Base-by-base conservation (phyloP, 2,329 filamentous ascomycete genomes). In the Penicillium sp. region DNA sequence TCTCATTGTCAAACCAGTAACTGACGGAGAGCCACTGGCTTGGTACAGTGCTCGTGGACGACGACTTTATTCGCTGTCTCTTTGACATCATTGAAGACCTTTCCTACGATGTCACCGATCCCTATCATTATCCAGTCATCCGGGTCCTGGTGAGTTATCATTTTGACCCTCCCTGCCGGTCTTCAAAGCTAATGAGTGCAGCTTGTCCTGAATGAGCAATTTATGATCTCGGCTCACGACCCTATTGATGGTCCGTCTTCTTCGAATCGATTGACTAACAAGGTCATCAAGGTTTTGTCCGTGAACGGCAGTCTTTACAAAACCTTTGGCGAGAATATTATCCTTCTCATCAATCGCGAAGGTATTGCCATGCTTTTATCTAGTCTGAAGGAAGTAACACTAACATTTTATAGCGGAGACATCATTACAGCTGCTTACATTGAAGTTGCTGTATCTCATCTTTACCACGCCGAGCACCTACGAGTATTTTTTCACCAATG, bases 401-500 rank as follows among this genome's bases (percentile, higher is more conserved):
- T 56, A 40, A 55, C 38, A 34, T 12, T 12, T 13, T 32, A 38
- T 41, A 74, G 76, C 84, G 7, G 89, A 96, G 64, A 94, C 92
- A 0, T 90, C 88, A 1, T 76, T 95, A 25, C 93, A 98, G 64
- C 75, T 98, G 16, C 76, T 98, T n/a, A 96, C 96, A 42, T 74
- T 98, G 28, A 98, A 98, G 66, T 77, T 95, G 3, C 73, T 98
- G 17, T 98, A 96, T 65, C 78, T 98, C 23, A 75, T 98, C 7
- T 98, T 98, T 66, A 95, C 89, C 3, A 96, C 87, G 7, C 80
- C 80, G 39, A 78, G 84, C 11, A 98, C 92, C 0, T 87, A 92
- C 62, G 92, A 98, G 66, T 98, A 96, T 65, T 98, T 98, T 60
- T 98, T 96, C 65, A 95, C 88, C 17, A 98, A 98, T 60, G 92